Percentiles rank a stretch among this genome's conserved stretches.
These are phyloP conservation scores for Clonostachys byssicola DNA, from an alignment of 2,329 filamentous ascomycete genomes.

Conservation along the genomic window DNA sequence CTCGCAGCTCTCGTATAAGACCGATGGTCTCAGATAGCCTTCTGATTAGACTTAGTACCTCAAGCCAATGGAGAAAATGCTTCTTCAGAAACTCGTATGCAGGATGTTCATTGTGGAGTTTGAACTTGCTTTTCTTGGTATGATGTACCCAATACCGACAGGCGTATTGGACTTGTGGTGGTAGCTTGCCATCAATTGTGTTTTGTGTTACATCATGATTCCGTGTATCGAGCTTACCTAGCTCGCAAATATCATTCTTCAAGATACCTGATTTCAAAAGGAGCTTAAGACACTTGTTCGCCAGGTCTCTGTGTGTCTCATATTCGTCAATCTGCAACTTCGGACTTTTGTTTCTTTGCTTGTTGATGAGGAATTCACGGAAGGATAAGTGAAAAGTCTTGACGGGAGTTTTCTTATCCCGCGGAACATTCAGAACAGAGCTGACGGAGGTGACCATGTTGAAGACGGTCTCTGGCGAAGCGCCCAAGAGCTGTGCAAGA, in stretches of 20 bases:
- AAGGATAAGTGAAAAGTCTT: slow-evolving; percentile 1
- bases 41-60: not conserved
- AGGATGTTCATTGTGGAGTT: not conserved
- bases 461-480: not conserved
- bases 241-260: not conserved
- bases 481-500: not conserved
- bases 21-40: not conserved
- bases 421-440: not conserved
- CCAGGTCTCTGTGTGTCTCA: not conserved
- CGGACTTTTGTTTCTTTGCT: not conserved
- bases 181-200: not conserved
- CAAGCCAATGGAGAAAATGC: not conserved
- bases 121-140: not conserved
- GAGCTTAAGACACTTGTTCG: not conserved
- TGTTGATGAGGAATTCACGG: not conserved
- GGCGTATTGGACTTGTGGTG: slow-evolving; percentile 1
- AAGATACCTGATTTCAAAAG: not conserved
- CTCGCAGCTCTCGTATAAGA: not conserved
- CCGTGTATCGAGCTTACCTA: not conserved
- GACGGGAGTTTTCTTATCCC: not conserved
- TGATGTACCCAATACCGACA: slow-evolving; percentile 1
- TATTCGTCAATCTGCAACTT: not conserved
- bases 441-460: not conserved
- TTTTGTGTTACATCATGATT: not conserved
- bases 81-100: not conserved